Evolutionary conservation across 2,329 filamentous ascomycete genomes (phyloP).

Genomic region (Neopestalotiopsis clavispora): DNA sequence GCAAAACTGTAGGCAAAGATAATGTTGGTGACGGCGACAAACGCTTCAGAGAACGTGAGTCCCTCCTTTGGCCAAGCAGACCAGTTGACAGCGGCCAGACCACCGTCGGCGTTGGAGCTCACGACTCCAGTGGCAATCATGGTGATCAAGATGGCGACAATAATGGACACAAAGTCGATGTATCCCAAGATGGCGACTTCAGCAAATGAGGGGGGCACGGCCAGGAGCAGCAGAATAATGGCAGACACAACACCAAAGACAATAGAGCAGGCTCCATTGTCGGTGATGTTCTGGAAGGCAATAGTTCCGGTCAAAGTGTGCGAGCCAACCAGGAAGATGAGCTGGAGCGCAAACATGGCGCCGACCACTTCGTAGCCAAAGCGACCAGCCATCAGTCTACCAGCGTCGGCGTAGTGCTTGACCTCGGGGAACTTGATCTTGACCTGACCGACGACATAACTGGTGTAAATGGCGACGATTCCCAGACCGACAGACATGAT

Average conservation of each 20-base stretch:
- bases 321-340: slow-evolving; percentile 68
- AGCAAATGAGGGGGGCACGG: slow-evolving; percentile 62
- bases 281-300: slow-evolving; percentile 63
- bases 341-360: slow-evolving; percentile 56
- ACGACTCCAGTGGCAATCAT: slow-evolving; percentile 62
- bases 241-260: slow-evolving; percentile 61
- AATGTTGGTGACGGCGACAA: slow-evolving; percentile 63
- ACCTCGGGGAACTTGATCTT: slow-evolving; percentile 37
- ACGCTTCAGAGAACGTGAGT: slow-evolving; percentile 50
- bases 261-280: slow-evolving; percentile 61
- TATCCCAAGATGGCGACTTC: slow-evolving; percentile 63
- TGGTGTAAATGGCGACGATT: slow-evolving; percentile 53
- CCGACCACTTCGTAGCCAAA: slow-evolving; percentile 60
- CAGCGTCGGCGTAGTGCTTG: slow-evolving; percentile 57
- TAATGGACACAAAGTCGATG: slow-evolving; percentile 63
- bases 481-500: slow-evolving; percentile 48
- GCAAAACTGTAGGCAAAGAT: slow-evolving; percentile 62
- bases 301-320: slow-evolving; percentile 67
- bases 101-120: slow-evolving; percentile 23
- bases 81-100: slow-evolving; percentile 30
- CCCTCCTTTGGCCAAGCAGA: slow-evolving; percentile 38
- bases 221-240: slow-evolving; percentile 57
- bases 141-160: slow-evolving; percentile 61
- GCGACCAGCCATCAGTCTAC: slow-evolving; percentile 56
- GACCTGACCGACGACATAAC: slow-evolving; percentile 50